A percentile compares a stretch with the other conserved stretches of the same genome.
These are phyloP conservation scores for Tetracentron sinense DNA, from an alignment of 164 flowering plant species.

Conservation along the genomic window DNA sequence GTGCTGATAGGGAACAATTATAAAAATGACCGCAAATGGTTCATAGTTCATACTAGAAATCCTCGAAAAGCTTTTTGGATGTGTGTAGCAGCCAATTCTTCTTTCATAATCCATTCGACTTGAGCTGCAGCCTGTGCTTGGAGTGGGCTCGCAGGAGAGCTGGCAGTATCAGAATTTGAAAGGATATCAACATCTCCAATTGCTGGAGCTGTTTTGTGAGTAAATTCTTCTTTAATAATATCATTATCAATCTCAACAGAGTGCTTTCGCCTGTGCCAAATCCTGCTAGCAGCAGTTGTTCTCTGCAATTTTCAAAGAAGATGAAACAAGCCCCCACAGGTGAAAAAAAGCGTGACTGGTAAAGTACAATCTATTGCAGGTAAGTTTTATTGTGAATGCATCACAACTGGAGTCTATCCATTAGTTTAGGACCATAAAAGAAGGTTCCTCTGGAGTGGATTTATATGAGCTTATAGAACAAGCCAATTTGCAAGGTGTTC, in stretches of 20 bases:
- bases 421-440: too few species aligned
- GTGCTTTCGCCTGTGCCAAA: slow-evolving; percentile 54
- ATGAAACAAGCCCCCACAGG: background rate
- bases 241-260: slow-evolving; percentile 44
- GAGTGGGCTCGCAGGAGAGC: slow-evolving; percentile 34
- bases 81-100: slow-evolving; percentile 74
- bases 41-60: slow-evolving; percentile 82
- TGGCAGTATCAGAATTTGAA: slow-evolving; percentile 32
- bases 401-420: too few species aligned
- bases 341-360: too few species aligned
- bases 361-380: too few species aligned
- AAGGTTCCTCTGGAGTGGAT: too few species aligned
- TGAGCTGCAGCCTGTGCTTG: slow-evolving; percentile 37
- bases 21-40: too few species aligned
- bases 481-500: background rate
- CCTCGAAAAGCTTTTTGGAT: slow-evolving; percentile 94
- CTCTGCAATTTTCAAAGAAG: slow-evolving; percentile 31
- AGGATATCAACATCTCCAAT: slow-evolving; percentile 29
- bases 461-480: too few species aligned
- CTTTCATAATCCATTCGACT: slow-evolving; percentile 34
- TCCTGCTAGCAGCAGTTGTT: slow-evolving; percentile 32
- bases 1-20: background rate
- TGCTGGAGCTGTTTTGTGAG: slow-evolving; percentile 22
- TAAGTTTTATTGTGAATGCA: too few species aligned
- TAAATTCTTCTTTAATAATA: slow-evolving; percentile 36